Evolutionary conservation across 2,329 filamentous ascomycete genomes (phyloP).

Genomic region (Purpureocillium takamizusanense): DNA sequence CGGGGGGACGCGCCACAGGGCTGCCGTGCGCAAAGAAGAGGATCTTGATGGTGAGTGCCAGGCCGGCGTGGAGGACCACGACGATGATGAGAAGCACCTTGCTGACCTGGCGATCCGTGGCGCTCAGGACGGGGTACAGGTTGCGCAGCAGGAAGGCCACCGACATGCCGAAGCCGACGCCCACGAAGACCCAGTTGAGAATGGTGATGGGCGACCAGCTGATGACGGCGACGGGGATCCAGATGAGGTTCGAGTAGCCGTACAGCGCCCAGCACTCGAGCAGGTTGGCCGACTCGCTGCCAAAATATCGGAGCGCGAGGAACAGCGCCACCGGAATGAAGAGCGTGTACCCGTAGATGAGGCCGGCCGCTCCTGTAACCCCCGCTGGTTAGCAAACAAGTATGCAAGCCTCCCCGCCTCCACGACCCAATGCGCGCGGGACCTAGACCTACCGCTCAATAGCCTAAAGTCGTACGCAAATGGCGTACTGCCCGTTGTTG

Average conservation of each 20-base stretch:
- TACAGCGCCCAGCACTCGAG: conserved; percentile 94
- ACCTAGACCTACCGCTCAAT: conserved; percentile 56
- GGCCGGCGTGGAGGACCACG: conserved; percentile 75
- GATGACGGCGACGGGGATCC: conserved; percentile 89
- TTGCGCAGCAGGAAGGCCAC: conserved; percentile 79
- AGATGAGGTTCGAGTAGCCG: conserved; percentile 93
- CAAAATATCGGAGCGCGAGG: conserved; percentile 88
- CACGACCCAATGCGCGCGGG: too few relatives aligned
- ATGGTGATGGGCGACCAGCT: conserved; percentile 80
- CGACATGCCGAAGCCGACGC: conserved; percentile 73
- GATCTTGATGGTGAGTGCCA: conserved; percentile 91
- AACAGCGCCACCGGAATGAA: conserved; percentile 80
- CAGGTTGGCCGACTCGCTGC: conserved; percentile 84
- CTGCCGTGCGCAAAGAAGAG: conserved; percentile 86
- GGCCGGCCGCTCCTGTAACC: conserved; percentile 63
- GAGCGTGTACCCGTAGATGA: conserved; percentile 92
- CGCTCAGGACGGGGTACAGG: conserved; percentile 82
- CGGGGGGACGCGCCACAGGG: conserved; percentile 30
- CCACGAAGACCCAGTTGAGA: conserved; percentile 92
- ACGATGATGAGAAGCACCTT: conserved; percentile 81
- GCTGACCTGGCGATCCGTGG: conserved; percentile 85
- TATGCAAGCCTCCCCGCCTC: not conserved
- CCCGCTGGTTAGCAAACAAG: not conserved
- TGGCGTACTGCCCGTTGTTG: conserved; percentile 55
- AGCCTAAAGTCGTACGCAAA: conserved; percentile 91